These are phyloP conservation scores for Podospora anserina DNA, from an alignment of 495 filamentous ascomycete species.

Conservation along the genomic window DNA sequence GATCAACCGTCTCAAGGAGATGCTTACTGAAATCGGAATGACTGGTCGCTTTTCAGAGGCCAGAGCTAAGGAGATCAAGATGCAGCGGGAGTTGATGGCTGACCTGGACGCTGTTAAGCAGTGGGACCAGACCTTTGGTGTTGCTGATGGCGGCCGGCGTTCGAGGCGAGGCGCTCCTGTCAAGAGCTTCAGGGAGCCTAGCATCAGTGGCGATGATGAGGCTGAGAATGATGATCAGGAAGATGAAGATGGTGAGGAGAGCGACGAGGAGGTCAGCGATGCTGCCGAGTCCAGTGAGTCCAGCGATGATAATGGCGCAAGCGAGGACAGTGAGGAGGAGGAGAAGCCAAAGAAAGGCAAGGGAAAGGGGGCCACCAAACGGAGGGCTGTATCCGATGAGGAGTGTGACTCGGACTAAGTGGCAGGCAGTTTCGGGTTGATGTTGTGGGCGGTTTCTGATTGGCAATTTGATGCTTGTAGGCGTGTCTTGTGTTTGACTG, in stretches of 20 bases:
- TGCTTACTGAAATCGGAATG: conserved; percentile 83
- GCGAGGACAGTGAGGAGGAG: conserved; percentile 37
- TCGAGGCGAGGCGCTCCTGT: conserved; percentile 33
- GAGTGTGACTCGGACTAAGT: conserved; percentile 48
- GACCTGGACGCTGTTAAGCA: conserved; percentile 81
- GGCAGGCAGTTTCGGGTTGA: background rate
- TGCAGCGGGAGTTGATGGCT: conserved; percentile 71
- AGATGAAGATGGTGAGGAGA: conserved; percentile 25
- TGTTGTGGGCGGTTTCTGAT: background rate
- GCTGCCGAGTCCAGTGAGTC: conserved; percentile 40
- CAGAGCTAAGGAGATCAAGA: conserved; percentile 81
- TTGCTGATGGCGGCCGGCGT: conserved; percentile 30
- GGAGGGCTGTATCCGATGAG: conserved; percentile 43
- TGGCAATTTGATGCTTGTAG: background rate
- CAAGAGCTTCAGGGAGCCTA: conserved; percentile 24
- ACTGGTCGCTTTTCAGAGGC: conserved; percentile 77
- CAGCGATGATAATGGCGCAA: conserved; percentile 25
- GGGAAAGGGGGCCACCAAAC: conserved; percentile 30
- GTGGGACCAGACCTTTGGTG: conserved; percentile 74
- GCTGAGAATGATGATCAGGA: conserved; percentile 40
- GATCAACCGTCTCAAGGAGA: conserved; percentile 71
- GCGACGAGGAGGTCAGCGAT: conserved; percentile 29
- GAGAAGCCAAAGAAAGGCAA: conserved; percentile 26
- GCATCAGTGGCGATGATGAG: conserved; percentile 27
- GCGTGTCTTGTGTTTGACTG: background rate